Percentiles rank a stretch among this genome's conserved stretches.
Conservation (phyloP, 1,139 yeast species). For the Taphrina pruni region DNA sequence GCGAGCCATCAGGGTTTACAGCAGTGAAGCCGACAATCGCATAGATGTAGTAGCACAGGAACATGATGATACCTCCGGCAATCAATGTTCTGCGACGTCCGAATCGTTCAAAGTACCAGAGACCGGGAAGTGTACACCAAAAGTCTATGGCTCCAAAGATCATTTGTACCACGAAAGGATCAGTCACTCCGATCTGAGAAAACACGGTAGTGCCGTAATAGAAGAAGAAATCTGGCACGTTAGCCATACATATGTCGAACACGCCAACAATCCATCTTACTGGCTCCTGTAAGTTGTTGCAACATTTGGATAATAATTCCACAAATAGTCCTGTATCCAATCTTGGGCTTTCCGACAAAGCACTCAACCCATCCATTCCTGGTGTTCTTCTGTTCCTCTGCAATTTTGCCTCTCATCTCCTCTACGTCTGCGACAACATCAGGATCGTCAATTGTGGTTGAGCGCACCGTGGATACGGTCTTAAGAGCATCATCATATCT, state of each 20-base stretch:
- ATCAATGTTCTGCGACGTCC: constrained; percentile 63
- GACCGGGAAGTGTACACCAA: constrained; percentile 64
- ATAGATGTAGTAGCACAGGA: constrained; percentile 64
- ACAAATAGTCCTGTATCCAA: constrained; percentile 53
- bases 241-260: too few relatives aligned
- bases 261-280: neutral
- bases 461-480: constrained; percentile 52
- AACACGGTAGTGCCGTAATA: constrained; percentile 68
- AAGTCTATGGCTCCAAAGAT: constrained; percentile 68
- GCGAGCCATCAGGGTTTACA: constrained; percentile 26
- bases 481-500: constrained; percentile 54
- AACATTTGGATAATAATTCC: constrained; percentile 59
- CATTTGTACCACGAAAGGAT: constrained; percentile 57
- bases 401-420: constrained; percentile 56
- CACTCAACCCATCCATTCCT: constrained; percentile 52
- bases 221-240: constrained; percentile 51
- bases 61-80: constrained; percentile 65
- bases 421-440: constrained; percentile 55
- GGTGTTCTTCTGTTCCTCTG: constrained; percentile 54
- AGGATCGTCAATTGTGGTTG: constrained; percentile 55
- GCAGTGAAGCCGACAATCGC: constrained; percentile 62
- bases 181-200: constrained; percentile 57
- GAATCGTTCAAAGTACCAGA: constrained; percentile 64
- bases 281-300: constrained; percentile 71
- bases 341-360: constrained; percentile 46